Conservation (phyloP, 2,329 filamentous ascomycete species). For the Fusarium sp. region DNA sequence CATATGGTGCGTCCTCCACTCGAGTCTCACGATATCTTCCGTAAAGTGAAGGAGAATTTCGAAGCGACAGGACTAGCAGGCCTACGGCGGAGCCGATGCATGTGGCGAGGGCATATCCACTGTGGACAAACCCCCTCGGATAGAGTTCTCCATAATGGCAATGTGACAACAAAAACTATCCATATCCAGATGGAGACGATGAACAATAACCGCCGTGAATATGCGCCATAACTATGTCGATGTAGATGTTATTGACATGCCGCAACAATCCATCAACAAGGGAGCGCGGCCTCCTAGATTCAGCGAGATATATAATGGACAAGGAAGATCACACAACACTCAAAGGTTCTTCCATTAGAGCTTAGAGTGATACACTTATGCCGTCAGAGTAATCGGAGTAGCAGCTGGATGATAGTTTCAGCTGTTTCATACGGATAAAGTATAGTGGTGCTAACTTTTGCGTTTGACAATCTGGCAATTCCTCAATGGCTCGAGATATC, state of each 20-base stretch:
- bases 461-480: slow-evolving; percentile 23
- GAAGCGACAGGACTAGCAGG: not conserved
- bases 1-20: slow-evolving; percentile 1
- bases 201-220: slow-evolving; percentile 8
- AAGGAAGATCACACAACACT: not conserved
- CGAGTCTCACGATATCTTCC: slow-evolving; percentile 11
- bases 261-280: not conserved
- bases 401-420: not conserved
- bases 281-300: not conserved
- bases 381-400: not conserved
- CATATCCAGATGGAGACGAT: not conserved
- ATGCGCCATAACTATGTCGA: slow-evolving; percentile 5
- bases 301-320: not conserved
- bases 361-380: not conserved
- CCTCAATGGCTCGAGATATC: slow-evolving; percentile 14
- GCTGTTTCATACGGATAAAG: not conserved
- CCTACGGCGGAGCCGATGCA: slow-evolving; percentile 24
- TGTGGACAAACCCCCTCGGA: slow-evolving; percentile 22
- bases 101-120: slow-evolving; percentile 15
- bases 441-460: not conserved
- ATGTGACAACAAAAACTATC: not conserved
- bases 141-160: slow-evolving; percentile 10
- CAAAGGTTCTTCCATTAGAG: not conserved
- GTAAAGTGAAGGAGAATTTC: not conserved
- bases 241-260: slow-evolving; percentile 3